These are phyloP conservation scores for Forsythia suspensa DNA, from an alignment of 257 asterid species.

Conservation along the genomic window DNA sequence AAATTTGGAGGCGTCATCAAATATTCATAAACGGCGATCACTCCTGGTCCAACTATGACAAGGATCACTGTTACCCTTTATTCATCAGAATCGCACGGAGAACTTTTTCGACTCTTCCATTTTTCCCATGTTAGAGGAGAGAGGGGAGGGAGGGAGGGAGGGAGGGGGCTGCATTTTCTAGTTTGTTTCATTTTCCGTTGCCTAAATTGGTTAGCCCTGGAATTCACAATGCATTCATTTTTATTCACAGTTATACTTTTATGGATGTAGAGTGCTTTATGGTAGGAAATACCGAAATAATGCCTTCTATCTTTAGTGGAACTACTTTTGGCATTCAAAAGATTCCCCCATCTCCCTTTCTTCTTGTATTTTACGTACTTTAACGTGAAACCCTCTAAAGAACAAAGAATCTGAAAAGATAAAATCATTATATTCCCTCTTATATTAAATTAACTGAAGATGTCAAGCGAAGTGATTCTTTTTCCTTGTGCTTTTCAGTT, in stretches of 20 bases:
- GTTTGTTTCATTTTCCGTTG: not conserved
- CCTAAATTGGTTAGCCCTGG: too few species aligned
- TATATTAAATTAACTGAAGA: too few species aligned
- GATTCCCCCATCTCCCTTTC: conserved; percentile 23
- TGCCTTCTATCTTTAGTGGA: too few species aligned
- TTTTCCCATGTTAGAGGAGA: not conserved
- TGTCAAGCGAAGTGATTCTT: too few species aligned
- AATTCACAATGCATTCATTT: too few species aligned
- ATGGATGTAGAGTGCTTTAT: not conserved
- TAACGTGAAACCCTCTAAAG: conserved; percentile 13
- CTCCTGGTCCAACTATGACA: conserved; percentile 89
- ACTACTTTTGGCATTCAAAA: conserved; percentile 22
- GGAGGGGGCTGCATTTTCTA: not conserved
- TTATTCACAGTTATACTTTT: too few species aligned
- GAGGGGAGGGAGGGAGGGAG: too few species aligned
- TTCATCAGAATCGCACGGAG: conserved; percentile 55
- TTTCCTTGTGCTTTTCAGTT: too few species aligned
- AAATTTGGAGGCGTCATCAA: conserved; percentile 69
- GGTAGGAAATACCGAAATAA: not conserved
- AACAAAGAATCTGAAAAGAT: conserved; percentile 26
- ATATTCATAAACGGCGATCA: conserved; percentile 43
- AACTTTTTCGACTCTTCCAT: conserved; percentile 5
- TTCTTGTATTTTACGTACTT: conserved; percentile 1
- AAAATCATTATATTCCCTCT: too few species aligned
- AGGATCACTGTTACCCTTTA: conserved; percentile 88